phyloP scores from a whole-genome alignment of 1,139 yeast genomes.

The Saccharomyces hybrid region DNA sequence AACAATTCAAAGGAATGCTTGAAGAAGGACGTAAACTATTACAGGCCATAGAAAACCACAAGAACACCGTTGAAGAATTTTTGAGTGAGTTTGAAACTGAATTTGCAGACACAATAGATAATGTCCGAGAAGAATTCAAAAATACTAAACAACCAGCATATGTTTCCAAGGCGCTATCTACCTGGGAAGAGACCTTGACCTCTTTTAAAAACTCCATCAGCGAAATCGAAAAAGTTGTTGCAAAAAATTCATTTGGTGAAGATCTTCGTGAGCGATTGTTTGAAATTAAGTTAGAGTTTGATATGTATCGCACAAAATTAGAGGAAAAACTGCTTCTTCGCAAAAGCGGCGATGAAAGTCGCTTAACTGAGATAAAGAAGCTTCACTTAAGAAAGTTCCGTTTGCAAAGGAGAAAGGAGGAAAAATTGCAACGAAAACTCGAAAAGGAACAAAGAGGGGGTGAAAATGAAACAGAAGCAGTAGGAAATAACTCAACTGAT shows the following conservation, averaged over 20 bases:
- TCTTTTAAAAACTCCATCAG: slow-evolving; percentile 8
- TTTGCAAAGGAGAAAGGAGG: slow-evolving; percentile 21
- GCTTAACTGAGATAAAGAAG: slow-evolving; percentile 20
- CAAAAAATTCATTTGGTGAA: slow-evolving; percentile 7
- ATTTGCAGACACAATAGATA: slow-evolving; percentile 5
- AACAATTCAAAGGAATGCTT: slow-evolving; percentile 36
- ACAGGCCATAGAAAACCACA: slow-evolving; percentile 5
- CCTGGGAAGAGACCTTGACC: slow-evolving; percentile 5
- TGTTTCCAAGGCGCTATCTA: slow-evolving; percentile 2
- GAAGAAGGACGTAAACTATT: slow-evolving; percentile 13
- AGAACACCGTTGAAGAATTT: slow-evolving; percentile 8
- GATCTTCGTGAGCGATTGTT: slow-evolving; percentile 20
- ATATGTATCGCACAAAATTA: slow-evolving; percentile 10
- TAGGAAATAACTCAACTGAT: background rate
- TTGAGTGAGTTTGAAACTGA: slow-evolving; percentile 12
- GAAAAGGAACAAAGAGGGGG: slow-evolving; percentile 5
- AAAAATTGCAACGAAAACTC: slow-evolving; percentile 12
- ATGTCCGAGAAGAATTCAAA: slow-evolving; percentile 6
- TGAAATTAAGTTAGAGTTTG: slow-evolving; percentile 20
- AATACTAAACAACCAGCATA: slow-evolving; percentile 9
- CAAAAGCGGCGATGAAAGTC: slow-evolving; percentile 15
- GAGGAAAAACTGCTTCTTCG: slow-evolving; percentile 11
- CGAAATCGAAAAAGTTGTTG: slow-evolving; percentile 7
- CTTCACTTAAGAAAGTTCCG: slow-evolving; percentile 20
- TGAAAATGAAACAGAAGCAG: background rate